These are phyloP conservation scores for Lachancea dasiensis DNA, from an alignment of 805 yeast genomes.

Conservation along the genomic window DNA sequence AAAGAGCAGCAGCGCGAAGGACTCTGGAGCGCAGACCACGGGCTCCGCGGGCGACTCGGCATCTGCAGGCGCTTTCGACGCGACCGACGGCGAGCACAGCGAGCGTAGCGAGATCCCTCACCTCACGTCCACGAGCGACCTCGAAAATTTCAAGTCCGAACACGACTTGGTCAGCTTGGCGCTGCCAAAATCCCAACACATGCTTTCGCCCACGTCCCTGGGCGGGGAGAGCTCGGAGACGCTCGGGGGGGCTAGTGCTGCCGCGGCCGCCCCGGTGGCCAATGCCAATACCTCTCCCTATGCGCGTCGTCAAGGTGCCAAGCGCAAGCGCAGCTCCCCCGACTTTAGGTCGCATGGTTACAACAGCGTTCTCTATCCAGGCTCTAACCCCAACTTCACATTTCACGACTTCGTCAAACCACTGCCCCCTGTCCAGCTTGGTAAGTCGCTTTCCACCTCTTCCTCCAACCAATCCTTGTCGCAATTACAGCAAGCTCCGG, in stretches of 20 bases:
- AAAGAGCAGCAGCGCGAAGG: slow-evolving; percentile 47
- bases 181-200: slow-evolving; percentile 19
- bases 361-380: too few relatives aligned
- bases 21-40: too few relatives aligned
- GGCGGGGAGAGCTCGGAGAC: slow-evolving; percentile 56
- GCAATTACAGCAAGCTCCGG: slow-evolving; percentile 3
- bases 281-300: too few relatives aligned
- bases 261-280: too few relatives aligned
- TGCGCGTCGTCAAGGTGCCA: too few relatives aligned
- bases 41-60: slow-evolving; percentile 16
- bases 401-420: slow-evolving; percentile 3
- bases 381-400: slow-evolving; percentile 1
- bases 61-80: too few relatives aligned
- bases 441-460: slow-evolving; percentile 10
- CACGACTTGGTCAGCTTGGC: slow-evolving; percentile 6
- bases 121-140: slow-evolving; percentile 10
- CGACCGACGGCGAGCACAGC: slow-evolving; percentile 7
- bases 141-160: slow-evolving; percentile 5
- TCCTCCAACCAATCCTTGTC: slow-evolving; percentile 11
- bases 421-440: not conserved
- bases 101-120: slow-evolving; percentile 9
- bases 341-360: too few relatives aligned
- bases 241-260: too few relatives aligned
- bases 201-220: slow-evolving; percentile 57
- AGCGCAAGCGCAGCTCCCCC: too few relatives aligned